Percentiles rank a stretch among this genome's conserved stretches.
These are phyloP conservation scores for Fremontodendron californicum DNA, from an alignment of 345 rosid genomes.

Conservation along the genomic window DNA sequence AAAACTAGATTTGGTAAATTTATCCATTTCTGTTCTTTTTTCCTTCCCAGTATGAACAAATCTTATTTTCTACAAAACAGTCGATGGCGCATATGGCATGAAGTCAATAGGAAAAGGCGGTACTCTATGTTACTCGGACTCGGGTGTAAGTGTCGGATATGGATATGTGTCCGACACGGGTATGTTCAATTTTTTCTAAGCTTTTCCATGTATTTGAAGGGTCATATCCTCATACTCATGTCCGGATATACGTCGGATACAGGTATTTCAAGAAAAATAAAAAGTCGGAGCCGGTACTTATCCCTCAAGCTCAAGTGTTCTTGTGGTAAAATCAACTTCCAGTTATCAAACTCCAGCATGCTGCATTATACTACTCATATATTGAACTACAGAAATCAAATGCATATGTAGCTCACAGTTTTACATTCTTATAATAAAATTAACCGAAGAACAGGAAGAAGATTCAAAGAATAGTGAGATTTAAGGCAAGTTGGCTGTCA, in stretches of 20 bases:
- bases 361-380: not conserved
- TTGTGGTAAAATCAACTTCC: not conserved
- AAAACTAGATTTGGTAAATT: not conserved
- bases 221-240: too few species aligned
- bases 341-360: not conserved
- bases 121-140: too few species aligned
- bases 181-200: too few species aligned
- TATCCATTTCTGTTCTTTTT: not conserved
- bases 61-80: not conserved
- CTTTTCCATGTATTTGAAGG: too few species aligned
- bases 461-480: not conserved
- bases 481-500: not conserved
- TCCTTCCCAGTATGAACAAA: not conserved
- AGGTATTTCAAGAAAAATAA: too few species aligned
- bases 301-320: too few species aligned
- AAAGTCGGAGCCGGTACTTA: too few species aligned
- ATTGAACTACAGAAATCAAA: not conserved
- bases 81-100: not conserved
- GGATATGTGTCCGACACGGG: too few species aligned
- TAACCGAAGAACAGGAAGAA: not conserved
- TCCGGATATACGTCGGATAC: too few species aligned
- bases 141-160: too few species aligned
- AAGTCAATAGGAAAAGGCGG: not conserved
- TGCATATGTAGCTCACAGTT: not conserved
- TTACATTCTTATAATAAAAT: not conserved